These are phyloP conservation scores for Pleurozium schreberi DNA, from an alignment of 225 moss, liverwort and hornwort species.

Conservation along the genomic window DNA sequence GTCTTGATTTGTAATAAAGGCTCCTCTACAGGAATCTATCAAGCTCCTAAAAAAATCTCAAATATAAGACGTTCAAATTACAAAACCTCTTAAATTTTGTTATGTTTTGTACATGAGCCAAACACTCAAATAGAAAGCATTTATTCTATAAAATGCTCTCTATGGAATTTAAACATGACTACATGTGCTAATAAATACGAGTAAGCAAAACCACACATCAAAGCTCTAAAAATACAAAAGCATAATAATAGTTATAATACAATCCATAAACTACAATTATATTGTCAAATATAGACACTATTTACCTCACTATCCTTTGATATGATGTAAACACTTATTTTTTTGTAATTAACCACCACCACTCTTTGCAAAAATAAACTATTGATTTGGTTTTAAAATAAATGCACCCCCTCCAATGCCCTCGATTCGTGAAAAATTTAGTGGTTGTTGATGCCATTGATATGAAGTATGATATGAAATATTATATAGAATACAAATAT, in stretches of 20 bases:
- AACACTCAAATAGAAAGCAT: background rate
- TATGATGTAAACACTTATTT: no score
- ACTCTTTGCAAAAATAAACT: no score
- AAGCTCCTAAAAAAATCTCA: background rate
- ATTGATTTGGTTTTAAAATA: no score
- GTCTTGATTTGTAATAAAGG: background rate
- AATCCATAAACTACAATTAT: background rate
- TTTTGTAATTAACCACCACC: no score
- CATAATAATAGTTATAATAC: background rate
- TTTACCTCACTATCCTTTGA: no score
- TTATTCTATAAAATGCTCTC: background rate
- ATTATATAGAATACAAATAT: no score
- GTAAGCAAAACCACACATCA: background rate
- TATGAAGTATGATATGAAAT: no score
- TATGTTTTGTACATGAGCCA: background rate
- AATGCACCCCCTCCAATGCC: no score
- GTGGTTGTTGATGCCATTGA: no score
- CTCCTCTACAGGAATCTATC: background rate
- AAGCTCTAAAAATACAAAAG: background rate
- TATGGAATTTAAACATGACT: background rate
- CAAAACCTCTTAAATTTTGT: background rate
- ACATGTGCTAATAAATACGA: background rate
- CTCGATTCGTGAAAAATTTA: no score
- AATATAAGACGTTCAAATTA: background rate
- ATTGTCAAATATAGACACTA: background rate